Evolutionary conservation across 2,329 filamentous ascomycete species (phyloP).

Genomic region (Phyllosticta ampelicida): DNA sequence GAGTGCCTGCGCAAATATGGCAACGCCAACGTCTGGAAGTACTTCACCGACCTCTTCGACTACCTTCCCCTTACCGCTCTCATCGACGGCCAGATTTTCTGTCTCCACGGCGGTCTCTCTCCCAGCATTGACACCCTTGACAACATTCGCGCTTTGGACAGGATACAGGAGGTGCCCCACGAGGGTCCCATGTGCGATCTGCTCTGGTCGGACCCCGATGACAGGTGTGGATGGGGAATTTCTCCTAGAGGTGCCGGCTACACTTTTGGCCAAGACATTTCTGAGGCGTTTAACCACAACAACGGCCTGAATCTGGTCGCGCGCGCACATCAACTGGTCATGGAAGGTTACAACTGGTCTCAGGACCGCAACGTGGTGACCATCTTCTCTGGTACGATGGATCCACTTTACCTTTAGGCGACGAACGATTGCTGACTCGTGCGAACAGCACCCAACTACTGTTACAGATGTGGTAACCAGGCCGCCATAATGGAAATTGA

Average conservation of each 20-base stretch:
- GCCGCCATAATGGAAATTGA: constrained; percentile 99
- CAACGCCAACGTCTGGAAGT: constrained; percentile 69
- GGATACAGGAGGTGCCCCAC: constrained; percentile 60
- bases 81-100: constrained; percentile 64
- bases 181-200: constrained; percentile 69
- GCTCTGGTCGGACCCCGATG: constrained; percentile 84
- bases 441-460: constrained; percentile 55
- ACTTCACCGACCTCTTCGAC: constrained; percentile 68
- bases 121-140: constrained; percentile 65
- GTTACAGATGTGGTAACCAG: constrained; percentile 97
- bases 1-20: constrained; percentile 69
- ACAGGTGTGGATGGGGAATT: constrained; percentile 92
- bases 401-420: neutral
- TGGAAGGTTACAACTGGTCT: constrained; percentile 99
- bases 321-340: constrained; percentile 91
- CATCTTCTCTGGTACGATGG: constrained; percentile 66
- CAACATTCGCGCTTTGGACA: constrained; percentile 46
- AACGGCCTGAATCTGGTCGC: constrained; percentile 91
- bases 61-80: constrained; percentile 64
- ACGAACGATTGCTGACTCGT: constrained; percentile 19
- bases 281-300: constrained; percentile 95
- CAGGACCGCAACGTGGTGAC: constrained; percentile 97
- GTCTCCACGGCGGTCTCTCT: constrained; percentile 60
- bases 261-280: constrained; percentile 94
- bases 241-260: constrained; percentile 90